Base-by-base conservation (phyloP, 768 basidiomycete genomes). In the Naganishia antarctica region DNA sequence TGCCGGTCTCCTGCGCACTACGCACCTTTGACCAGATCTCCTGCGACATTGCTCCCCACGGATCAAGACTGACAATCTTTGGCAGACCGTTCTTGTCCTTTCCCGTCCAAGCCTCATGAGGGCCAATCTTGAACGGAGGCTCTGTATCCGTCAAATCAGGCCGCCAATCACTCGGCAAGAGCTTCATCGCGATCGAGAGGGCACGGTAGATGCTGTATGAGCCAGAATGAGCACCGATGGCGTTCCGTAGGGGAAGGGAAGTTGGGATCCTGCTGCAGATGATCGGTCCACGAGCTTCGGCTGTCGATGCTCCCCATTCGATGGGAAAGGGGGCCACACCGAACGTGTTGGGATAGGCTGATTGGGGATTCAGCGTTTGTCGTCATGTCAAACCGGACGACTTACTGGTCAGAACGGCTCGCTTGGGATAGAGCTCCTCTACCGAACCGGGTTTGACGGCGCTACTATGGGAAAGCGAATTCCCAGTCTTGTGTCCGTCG, bases 171-270 rank as follows among this genome's bases (percentile, higher is more conserved):
- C 73, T 71, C 48, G 73, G 69, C n/a, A 80, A 62, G 29, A 73
- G 69, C 25, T 77, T 76, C 63, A 94, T 88, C 8, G 91, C 94
- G 73, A 96, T 92, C 11, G 89, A 85, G 13, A 98, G 82, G 0
- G 94, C 90, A 34, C 91, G 86, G 77, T 96, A 97, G 78, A 96
- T 92, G 15, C 89, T 91, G 78, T 97, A 97, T 0, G 87, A 89
- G 6, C 94, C 93, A 0, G 86, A 87, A 75, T 96, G 92, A 0
- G 94, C 92, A 11, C 94, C 93, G 73, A 97, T 84, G 26, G 93
- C 89, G 77, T 97, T 97, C 48, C 94, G 87, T 60, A 86, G 83
- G 16, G 69, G 69, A 3, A 74, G 65, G 15, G 87, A 86, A 13
- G 83, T 82, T 0, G 87, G 84, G 23, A 92, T 86, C 26, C 93